A percentile compares a stretch with the other conserved stretches of the same genome.
These are phyloP conservation scores for Holtermannia corniformis DNA, from an alignment of 768 basidiomycete genomes.

Conservation along the genomic window DNA sequence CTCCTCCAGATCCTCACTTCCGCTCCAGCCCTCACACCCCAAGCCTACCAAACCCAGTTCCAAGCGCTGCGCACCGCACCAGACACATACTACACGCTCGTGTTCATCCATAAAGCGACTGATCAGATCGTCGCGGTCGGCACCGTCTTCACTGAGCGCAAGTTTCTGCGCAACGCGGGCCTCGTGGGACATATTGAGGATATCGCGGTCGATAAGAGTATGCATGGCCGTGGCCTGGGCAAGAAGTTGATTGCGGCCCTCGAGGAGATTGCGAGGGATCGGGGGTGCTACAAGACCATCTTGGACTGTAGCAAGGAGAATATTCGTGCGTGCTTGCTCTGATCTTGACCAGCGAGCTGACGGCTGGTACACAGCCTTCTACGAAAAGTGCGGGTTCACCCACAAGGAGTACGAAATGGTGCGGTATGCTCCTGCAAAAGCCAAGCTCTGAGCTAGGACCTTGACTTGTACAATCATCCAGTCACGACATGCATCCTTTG, in stretches of 20 bases:
- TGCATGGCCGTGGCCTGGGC: conserved; percentile 89
- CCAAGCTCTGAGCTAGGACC: background rate
- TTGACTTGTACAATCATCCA: too few species aligned
- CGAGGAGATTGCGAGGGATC: conserved; percentile 64
- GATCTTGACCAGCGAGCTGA: background rate
- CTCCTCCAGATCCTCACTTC: conserved; percentile 66
- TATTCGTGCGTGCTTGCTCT: conserved; percentile 79
- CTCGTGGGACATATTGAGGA: conserved; percentile 94
- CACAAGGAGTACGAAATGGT: conserved; percentile 93
- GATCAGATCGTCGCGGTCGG: conserved; percentile 79
- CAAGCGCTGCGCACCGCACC: conserved; percentile 24
- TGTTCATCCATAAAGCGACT: conserved; percentile 63
- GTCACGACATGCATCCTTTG: too few species aligned
- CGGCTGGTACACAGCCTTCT: conserved; percentile 59
- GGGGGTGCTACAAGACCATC: conserved; percentile 91
- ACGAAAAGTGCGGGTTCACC: conserved; percentile 80
- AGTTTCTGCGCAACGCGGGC: conserved; percentile 80
- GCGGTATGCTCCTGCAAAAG: conserved; percentile 15
- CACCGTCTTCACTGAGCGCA: conserved; percentile 79
- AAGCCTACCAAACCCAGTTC: conserved; percentile 56
- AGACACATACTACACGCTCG: conserved; percentile 70
- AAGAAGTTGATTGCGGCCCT: conserved; percentile 76
- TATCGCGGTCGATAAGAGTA: conserved; percentile 77
- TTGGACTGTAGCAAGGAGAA: conserved; percentile 87
- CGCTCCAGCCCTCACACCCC: conserved; percentile 57